Percentiles rank a stretch among this genome's conserved stretches.
These are phyloP conservation scores for Sphenostylis stenocarpa DNA, from an alignment of 306 rosid genomes.

Conservation along the genomic window DNA sequence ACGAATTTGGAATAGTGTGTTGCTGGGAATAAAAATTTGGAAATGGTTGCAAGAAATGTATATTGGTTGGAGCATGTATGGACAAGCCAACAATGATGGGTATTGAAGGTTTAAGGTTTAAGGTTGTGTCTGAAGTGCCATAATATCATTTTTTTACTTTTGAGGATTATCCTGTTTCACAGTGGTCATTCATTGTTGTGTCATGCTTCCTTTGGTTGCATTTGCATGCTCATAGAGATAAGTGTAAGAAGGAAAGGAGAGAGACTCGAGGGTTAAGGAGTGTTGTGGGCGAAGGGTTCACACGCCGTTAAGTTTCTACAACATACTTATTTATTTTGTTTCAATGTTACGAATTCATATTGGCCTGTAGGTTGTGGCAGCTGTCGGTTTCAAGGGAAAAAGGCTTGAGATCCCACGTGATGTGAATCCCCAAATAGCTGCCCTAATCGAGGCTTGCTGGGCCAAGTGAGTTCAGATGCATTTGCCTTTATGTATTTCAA, in stretches of 20 bases:
- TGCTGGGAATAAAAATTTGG: conserved; percentile 18
- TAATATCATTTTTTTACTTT: neutral
- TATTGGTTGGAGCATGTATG: conserved; percentile 27
- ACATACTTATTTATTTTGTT: conserved; percentile 23
- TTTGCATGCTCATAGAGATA: neutral
- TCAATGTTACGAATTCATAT: conserved; percentile 11
- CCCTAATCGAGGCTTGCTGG: conserved; percentile 92
- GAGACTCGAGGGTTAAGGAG: neutral
- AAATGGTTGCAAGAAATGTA: conserved; percentile 16
- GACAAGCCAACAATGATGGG: conserved; percentile 1
- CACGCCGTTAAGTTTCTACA: neutral
- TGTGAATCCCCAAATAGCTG: conserved; percentile 77
- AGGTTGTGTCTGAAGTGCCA: neutral
- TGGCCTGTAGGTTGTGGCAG: conserved; percentile 81
- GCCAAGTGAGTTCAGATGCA: conserved; percentile 69
- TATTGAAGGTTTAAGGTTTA: conserved; percentile 10
- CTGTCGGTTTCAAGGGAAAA: conserved; percentile 86
- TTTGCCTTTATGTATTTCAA: neutral
- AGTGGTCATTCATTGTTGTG: neutral
- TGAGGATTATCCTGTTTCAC: neutral
- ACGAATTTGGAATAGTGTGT: conserved; percentile 10
- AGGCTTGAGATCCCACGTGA: conserved; percentile 91
- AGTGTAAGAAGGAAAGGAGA: conserved; percentile 5
- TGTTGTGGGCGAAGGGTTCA: neutral
- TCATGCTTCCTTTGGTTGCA: neutral